Evolutionary conservation across 257 asterid species (phyloP).

Genomic region (Thymus mandschuricus): DNA sequence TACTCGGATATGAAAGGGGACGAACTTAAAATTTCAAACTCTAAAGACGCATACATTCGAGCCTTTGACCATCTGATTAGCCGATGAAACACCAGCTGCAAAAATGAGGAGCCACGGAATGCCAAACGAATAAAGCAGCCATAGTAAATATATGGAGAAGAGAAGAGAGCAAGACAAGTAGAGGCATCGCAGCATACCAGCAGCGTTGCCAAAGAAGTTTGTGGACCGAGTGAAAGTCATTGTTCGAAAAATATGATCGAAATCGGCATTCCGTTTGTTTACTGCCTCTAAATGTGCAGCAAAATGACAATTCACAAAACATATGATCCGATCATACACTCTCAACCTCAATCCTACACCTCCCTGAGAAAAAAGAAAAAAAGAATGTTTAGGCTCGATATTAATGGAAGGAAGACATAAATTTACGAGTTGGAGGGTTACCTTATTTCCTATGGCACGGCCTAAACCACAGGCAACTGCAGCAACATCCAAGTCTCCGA

Average conservation of each 20-base stretch:
- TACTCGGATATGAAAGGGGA: neutral
- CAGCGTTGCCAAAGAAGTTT: conserved; percentile 55
- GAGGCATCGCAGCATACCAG: conserved; percentile 82
- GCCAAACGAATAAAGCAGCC: conserved; percentile 69
- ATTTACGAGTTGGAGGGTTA: conserved; percentile 14
- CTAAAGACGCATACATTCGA: conserved; percentile 50
- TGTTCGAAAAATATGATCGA: conserved; percentile 79
- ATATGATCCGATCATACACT: conserved; percentile 79
- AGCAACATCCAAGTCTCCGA: conserved; percentile 88
- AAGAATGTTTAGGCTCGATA: conserved; percentile 13
- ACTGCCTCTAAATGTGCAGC: conserved; percentile 99
- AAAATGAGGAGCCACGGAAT: conserved; percentile 69
- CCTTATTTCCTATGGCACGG: conserved; percentile 98
- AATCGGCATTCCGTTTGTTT: conserved; percentile 85
- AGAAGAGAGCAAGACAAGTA: conserved; percentile 66
- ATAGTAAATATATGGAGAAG: conserved; percentile 65
- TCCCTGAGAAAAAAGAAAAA: conserved; percentile 51
- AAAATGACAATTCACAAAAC: conserved; percentile 86
- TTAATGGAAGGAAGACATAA: neutral
- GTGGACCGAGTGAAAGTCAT: conserved; percentile 84
- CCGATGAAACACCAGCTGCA: conserved; percentile 85
- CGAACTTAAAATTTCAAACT: neutral
- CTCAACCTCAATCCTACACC: conserved; percentile 94
- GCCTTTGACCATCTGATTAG: conserved; percentile 69
- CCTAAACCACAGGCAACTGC: conserved; percentile 98